Evolutionary conservation across 2,329 filamentous ascomycete species (phyloP), one percentile per base, ranked within the genome.

Genomic region (Pestalotiopsis sp.): DNA sequence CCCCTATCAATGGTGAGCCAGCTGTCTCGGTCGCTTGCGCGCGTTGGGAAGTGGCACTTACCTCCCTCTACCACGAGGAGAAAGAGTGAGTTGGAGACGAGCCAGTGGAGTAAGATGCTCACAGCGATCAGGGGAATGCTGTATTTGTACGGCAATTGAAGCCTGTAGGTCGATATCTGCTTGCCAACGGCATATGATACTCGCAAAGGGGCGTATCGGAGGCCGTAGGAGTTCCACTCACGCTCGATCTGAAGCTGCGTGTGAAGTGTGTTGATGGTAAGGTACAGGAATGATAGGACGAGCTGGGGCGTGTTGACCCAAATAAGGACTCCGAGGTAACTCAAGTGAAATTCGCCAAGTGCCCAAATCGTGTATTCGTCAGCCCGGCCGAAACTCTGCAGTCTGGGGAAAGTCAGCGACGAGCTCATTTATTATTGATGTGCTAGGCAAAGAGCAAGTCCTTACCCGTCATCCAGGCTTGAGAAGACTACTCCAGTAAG

Each of bases 61-160:
- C 74, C 69, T 20, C 75, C 74, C 38, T 71, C 72, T 11, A 71
- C 72, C 7, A 77, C 68, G 14, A 71, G 68, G 2, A 83, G 69
- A 71, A 81, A 84, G 0, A 85, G 66, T 38, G 73, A 75, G 66
- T 82, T 80, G 0, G 82, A 84, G 4, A 82, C 73, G 2, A 83
- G 69, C 82, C 82, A 85, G 64, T 85, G 82, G 11, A 84, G 73
- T 14, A 80, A 25, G 11, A 74, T 75, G 11, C 77, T 80, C 1
- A 76, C 49, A 3, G 70, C 52, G 7, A 83, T 72, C 3, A 83
- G 73, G 3, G 81, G 78, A 1, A 84, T 49, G n/a, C 76, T 78
- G 66, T 82, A 85, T 57, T 74, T 77, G 68, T 80, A 83, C 0
- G 83, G 82, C 2, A 85, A 66, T 31, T 80, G 78, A 3, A 84